Conservation (phyloP, 805 yeast species). For the Nakazawaea wickerhamii region DNA sequence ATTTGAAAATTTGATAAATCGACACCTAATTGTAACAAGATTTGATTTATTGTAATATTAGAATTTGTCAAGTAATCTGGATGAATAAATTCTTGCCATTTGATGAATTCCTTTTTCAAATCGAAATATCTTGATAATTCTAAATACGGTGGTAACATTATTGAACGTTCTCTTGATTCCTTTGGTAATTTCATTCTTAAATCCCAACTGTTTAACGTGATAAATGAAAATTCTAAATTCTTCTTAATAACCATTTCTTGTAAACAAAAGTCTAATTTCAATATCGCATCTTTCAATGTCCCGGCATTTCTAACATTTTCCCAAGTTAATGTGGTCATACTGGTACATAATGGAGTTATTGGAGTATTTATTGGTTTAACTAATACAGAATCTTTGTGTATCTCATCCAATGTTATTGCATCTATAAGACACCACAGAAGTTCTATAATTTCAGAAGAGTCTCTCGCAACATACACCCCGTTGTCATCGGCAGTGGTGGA, state of each 20-base stretch:
- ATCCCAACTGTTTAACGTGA: slow-evolving; percentile 62
- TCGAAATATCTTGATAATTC: slow-evolving; percentile 77
- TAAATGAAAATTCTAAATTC: slow-evolving; percentile 53
- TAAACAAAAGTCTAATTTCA: slow-evolving; percentile 44
- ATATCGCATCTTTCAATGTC: slow-evolving; percentile 58
- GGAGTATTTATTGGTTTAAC: slow-evolving; percentile 64
- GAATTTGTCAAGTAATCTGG: slow-evolving; percentile 37
- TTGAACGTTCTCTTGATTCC: slow-evolving; percentile 74
- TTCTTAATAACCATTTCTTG: slow-evolving; percentile 36
- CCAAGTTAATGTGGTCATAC: slow-evolving; percentile 50
- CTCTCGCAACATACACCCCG: slow-evolving; percentile 52
- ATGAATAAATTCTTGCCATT: slow-evolving; percentile 58
- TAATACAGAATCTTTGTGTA: slow-evolving; percentile 38
- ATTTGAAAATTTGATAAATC: slow-evolving; percentile 17
- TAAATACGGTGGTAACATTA: slow-evolving; percentile 66
- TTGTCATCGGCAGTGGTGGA: slow-evolving; percentile 66
- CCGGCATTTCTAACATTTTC: slow-evolving; percentile 54
- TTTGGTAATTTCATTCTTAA: slow-evolving; percentile 73
- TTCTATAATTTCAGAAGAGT: slow-evolving; percentile 62
- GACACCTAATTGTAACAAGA: slow-evolving; percentile 18
- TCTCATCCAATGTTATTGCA: slow-evolving; percentile 40
- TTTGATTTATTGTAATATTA: slow-evolving; percentile 23
- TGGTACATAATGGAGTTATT: slow-evolving; percentile 53
- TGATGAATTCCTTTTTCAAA: slow-evolving; percentile 63
- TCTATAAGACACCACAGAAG: slow-evolving; percentile 64